Evolutionary conservation across 495 filamentous ascomycete species (phyloP).

Genomic region (Neurospora terricola): DNA sequence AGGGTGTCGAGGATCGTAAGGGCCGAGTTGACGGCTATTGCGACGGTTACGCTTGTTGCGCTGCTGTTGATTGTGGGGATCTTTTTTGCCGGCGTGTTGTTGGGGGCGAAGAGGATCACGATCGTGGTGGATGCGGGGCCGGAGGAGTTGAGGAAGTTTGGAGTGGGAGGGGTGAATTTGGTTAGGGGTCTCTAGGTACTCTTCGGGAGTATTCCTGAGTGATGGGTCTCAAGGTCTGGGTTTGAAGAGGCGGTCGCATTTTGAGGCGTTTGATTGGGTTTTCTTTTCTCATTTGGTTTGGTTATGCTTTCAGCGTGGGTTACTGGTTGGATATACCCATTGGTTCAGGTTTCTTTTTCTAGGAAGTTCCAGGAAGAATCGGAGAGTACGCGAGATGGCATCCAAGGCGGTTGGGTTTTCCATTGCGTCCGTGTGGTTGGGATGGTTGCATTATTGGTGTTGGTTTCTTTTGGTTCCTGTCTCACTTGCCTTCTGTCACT

Average conservation of each 20-base stretch:
- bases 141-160: neutral
- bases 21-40: conserved; percentile 1
- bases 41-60: neutral
- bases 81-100: conserved; percentile 2
- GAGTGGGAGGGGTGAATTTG: neutral
- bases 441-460: neutral
- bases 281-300: neutral
- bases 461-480: neutral
- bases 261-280: neutral
- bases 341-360: neutral
- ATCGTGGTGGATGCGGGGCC: neutral
- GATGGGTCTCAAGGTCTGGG: too few relatives aligned
- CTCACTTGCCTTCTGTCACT: neutral
- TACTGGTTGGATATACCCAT: neutral
- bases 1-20: neutral
- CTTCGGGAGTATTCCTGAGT: too few relatives aligned
- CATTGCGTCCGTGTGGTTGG: neutral
- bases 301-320: neutral
- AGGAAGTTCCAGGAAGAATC: neutral
- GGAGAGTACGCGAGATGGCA: neutral
- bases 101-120: conserved; percentile 3
- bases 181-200: neutral
- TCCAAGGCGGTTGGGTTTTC: neutral
- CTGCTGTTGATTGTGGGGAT: neutral
- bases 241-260: neutral